These are phyloP conservation scores for Alternaria triticimaculans DNA, from an alignment of 2,329 filamentous ascomycete genomes.

Conservation along the genomic window DNA sequence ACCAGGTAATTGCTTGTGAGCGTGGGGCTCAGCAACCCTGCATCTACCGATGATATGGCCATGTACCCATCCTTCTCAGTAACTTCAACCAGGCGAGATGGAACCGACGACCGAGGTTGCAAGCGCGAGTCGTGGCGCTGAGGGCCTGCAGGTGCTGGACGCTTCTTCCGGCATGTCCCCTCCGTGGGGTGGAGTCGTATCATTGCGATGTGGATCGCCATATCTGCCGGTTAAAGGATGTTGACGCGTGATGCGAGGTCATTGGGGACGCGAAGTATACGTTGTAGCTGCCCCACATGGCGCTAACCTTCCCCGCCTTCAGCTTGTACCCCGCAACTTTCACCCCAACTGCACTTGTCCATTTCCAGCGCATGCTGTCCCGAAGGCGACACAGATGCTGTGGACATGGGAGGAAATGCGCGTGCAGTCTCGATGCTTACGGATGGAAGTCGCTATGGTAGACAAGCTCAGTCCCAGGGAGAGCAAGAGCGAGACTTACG, in stretches of 20 bases:
- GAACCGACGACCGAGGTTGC: constrained; percentile 2
- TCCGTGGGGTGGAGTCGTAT: neutral
- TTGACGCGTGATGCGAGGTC: constrained; percentile 16
- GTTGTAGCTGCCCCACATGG: constrained; percentile 30
- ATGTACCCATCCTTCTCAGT: neutral
- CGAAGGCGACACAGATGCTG: neutral
- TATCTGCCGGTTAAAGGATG: constrained; percentile 25
- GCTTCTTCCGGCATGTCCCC: constrained; percentile 6
- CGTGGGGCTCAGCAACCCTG: constrained; percentile 19
- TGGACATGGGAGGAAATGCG: neutral
- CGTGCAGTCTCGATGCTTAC: neutral
- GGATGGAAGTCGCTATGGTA: neutral
- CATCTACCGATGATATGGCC: constrained; percentile 4
- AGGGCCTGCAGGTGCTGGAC: neutral
- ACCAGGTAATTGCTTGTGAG: constrained; percentile 7
- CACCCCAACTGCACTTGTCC: constrained; percentile 4
- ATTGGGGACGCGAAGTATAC: constrained; percentile 2
- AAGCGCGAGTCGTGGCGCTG: constrained; percentile 2
- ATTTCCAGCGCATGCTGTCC: neutral
- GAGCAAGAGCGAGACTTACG: neutral
- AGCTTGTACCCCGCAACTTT: constrained; percentile 27
- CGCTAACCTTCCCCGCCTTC: constrained; percentile 20
- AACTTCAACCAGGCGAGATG: constrained; percentile 19
- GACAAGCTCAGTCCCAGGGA: neutral
- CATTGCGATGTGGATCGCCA: constrained; percentile 7